Evolutionary conservation across 1,284 basidiomycete species (phyloP), one percentile per base, ranked within the genome.

Genomic region (Fomitopsis palustris): DNA sequence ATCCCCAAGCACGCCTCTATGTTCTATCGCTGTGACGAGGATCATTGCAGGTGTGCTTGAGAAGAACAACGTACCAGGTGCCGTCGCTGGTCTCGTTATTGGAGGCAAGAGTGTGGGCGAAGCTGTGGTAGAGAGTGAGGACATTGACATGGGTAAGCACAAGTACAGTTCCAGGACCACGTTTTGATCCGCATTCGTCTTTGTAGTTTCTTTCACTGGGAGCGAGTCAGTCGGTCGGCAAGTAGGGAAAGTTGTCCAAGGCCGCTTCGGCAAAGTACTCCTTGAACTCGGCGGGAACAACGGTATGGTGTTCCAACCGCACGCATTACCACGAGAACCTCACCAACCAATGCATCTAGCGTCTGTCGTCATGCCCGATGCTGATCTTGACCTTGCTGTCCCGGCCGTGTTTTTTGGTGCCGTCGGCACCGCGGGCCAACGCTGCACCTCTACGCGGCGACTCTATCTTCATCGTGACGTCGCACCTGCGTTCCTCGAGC

Each of bases 261-360:
- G 83, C 62, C 79, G 88, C 67, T 95, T 91, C 74, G 93, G 92
- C 51, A 92, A 96, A 77, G 79, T 86, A 37, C 85, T 96, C 41
- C 81, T 98, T 33, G 96, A 98, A 72, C 80, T 98, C 10, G 95
- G 95, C n/a, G 96, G 96, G 38, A 98, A 98, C 77, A 97, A 97
- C 69, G 90, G 89, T 90, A 70, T 37, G 67, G 42, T n/a, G 37
- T 35, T 14, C 3, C 45, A 12, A 23, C 23, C 0, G 37, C 12
- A 31, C 41, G 19, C 41, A 25, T 29, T 27, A 37, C 53, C 25
- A 53, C n/a, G 14, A 35, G n/a, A n/a, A n/a, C n/a, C n/a, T n/a
- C n/a, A n/a, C n/a, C 53, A 33, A 19, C n/a, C 23, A 27, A 33
- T 55, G 8, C 52, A 63, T 63, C 67, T 31, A 91, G 94, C 95